Conservation (phyloP, 306 rosid species). For the Biancaea sappan region DNA sequence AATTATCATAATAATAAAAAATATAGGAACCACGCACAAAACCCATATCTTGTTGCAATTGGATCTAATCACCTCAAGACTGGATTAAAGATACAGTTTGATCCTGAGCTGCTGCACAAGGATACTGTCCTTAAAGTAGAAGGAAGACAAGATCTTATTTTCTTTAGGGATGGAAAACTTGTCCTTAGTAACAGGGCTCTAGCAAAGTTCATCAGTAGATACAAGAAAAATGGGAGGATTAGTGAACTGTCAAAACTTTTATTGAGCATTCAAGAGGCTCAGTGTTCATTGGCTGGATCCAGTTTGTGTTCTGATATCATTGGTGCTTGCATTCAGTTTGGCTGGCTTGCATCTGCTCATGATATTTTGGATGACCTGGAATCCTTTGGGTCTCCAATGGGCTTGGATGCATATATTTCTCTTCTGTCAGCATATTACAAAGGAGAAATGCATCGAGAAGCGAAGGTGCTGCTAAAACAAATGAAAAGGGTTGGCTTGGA, state of each 20-base stretch:
- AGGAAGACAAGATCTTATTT: conserved; percentile 58
- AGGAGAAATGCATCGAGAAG: conserved; percentile 65
- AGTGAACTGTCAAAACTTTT: conserved; percentile 69
- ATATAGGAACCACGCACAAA: conserved; percentile 37
- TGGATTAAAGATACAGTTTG: conserved; percentile 60
- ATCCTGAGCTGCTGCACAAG: conserved; percentile 64
- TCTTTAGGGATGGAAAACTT: conserved; percentile 64
- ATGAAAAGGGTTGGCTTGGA: conserved; percentile 51
- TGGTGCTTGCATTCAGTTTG: conserved; percentile 69
- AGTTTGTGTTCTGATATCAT: conserved; percentile 61
- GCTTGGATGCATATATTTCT: conserved; percentile 37
- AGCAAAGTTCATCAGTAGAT: conserved; percentile 60
- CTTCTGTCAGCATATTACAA: conserved; percentile 67
- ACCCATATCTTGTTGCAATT: conserved; percentile 57
- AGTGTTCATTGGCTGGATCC: conserved; percentile 52
- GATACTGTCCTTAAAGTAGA: conserved; percentile 73
- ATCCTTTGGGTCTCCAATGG: conserved; percentile 51
- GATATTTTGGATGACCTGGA: conserved; percentile 83
- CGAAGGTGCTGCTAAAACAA: conserved; percentile 65
- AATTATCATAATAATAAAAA: conserved; percentile 39
- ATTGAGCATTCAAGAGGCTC: conserved; percentile 50
- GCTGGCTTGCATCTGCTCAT: conserved; percentile 89
- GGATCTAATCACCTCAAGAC: conserved; percentile 68
- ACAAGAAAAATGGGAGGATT: conserved; percentile 52
- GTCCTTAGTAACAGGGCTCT: conserved; percentile 61